Conservation (phyloP, 108 stramenopile species). For the Thalassiosira profunda region DNA sequence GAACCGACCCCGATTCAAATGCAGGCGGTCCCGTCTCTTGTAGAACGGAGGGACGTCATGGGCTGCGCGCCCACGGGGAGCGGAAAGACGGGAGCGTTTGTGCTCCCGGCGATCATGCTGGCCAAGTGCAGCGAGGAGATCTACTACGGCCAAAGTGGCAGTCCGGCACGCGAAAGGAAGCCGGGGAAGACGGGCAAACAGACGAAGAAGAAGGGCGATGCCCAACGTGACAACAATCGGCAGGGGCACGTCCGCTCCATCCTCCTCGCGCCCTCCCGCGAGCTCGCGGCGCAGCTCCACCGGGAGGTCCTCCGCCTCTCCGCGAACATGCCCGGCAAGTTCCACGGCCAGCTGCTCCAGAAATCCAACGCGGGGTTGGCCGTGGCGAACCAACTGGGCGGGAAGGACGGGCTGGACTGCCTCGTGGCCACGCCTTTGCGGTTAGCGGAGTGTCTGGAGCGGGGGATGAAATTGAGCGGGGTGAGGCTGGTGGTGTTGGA, state of each 20-base stretch:
- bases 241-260: conserved; percentile 76
- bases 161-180: conserved; percentile 48
- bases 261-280: conserved; percentile 94
- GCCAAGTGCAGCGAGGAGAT: conserved; percentile 67
- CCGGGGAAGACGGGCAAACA: conserved; percentile 39
- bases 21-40: conserved; percentile 85
- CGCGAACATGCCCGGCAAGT: conserved; percentile 79
- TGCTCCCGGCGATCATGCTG: conserved; percentile 88
- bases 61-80: conserved; percentile 91
- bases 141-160: conserved; percentile 69
- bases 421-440: conserved; percentile 81
- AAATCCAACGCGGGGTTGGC: conserved; percentile 86
- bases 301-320: conserved; percentile 94
- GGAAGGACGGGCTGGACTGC: conserved; percentile 77
- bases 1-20: conserved; percentile 96
- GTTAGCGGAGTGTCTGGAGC: conserved; percentile 77
- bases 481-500: conserved; percentile 94
- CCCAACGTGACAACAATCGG: conserved; percentile 14
- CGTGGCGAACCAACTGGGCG: conserved; percentile 67
- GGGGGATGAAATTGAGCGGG: conserved; percentile 67
- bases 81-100: conserved; percentile 92
- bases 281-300: conserved; percentile 95
- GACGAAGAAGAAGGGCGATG: conserved; percentile 37
- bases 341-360: conserved; percentile 70
- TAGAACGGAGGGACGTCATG: conserved; percentile 85